A percentile compares a stretch with the other conserved stretches of the same genome.
Conservation (phyloP, 1,139 yeast genomes). For the Suhomyces bokatorum region DNA sequence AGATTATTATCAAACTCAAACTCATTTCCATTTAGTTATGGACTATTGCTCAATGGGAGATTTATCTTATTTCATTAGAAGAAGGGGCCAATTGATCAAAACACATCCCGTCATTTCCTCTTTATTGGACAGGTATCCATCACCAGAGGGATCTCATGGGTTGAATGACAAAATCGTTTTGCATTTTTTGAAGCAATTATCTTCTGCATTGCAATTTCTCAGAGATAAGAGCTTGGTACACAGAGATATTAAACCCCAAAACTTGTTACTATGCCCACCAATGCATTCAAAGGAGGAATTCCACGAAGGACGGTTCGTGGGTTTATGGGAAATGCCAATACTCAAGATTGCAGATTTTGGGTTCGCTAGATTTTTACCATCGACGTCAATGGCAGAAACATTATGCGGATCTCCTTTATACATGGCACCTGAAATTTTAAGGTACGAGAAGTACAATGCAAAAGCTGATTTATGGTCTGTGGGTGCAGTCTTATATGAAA, state of each 20-base stretch:
- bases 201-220: constrained; percentile 80
- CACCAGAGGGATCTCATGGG: constrained; percentile 76
- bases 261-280: constrained; percentile 77
- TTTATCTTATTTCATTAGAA: constrained; percentile 79
- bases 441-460: constrained; percentile 94
- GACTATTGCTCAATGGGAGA: constrained; percentile 97
- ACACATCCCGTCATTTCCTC: constrained; percentile 81
- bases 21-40: constrained; percentile 91
- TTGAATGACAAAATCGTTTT: constrained; percentile 74
- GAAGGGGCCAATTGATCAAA: constrained; percentile 66
- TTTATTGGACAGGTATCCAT: constrained; percentile 77
- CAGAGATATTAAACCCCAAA: constrained; percentile 93
- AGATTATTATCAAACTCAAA: constrained; percentile 76
- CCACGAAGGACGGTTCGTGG: constrained; percentile 58
- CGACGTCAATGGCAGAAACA: constrained; percentile 93
- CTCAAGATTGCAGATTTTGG: constrained; percentile 96
- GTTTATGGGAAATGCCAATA: constrained; percentile 85
- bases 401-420: constrained; percentile 95
- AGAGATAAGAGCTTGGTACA: constrained; percentile 85
- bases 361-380: constrained; percentile 90
- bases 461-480: constrained; percentile 98
- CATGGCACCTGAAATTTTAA: constrained; percentile 96
- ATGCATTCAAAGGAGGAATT: constrained; percentile 62
- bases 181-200: constrained; percentile 83
- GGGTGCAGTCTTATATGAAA: constrained; percentile 92